Percentiles rank a stretch among this genome's conserved stretches.
These are phyloP conservation scores for Nelumbo lutea DNA, from an alignment of 164 flowering plant species.

Conservation along the genomic window DNA sequence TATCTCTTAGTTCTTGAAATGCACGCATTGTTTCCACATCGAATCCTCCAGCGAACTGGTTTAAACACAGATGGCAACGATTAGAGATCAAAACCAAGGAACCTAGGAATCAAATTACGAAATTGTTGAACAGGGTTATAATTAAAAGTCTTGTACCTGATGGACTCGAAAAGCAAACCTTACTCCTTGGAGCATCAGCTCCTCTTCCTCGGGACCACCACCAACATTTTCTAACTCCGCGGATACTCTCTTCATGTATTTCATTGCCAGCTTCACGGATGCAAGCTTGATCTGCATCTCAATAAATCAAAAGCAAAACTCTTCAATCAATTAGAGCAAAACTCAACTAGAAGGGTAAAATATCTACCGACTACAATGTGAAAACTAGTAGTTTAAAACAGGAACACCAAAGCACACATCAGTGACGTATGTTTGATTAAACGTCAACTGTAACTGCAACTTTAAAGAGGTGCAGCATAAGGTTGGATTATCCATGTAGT, in stretches of 20 bases:
- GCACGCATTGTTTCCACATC: conserved; percentile 95
- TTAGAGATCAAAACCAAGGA: background rate
- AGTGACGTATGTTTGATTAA: too few relatives aligned
- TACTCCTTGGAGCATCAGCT: conserved; percentile 91
- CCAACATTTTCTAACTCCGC: conserved; percentile 72
- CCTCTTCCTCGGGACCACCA: conserved; percentile 80
- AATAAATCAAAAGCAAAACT: too few relatives aligned
- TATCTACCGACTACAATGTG: too few relatives aligned
- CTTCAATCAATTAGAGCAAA: too few relatives aligned
- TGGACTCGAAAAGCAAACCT: conserved; percentile 92
- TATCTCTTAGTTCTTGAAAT: conserved; percentile 81
- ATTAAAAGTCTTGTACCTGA: conserved; percentile 47
- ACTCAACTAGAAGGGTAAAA: too few relatives aligned
- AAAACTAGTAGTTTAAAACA: too few relatives aligned
- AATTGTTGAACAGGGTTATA: too few relatives aligned
- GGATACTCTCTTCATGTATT: conserved; percentile 83
- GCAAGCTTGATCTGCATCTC: conserved; percentile 78
- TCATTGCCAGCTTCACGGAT: conserved; percentile 87
- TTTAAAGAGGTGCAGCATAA: too few relatives aligned
- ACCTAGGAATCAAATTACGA: too few relatives aligned
- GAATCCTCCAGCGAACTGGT: conserved; percentile 96
- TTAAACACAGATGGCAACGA: background rate
- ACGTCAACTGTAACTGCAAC: too few relatives aligned
- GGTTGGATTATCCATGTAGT: too few relatives aligned
- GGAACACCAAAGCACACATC: too few relatives aligned